Conservation (phyloP, 2,329 filamentous ascomycete species). For the Diaporthe sp. region DNA sequence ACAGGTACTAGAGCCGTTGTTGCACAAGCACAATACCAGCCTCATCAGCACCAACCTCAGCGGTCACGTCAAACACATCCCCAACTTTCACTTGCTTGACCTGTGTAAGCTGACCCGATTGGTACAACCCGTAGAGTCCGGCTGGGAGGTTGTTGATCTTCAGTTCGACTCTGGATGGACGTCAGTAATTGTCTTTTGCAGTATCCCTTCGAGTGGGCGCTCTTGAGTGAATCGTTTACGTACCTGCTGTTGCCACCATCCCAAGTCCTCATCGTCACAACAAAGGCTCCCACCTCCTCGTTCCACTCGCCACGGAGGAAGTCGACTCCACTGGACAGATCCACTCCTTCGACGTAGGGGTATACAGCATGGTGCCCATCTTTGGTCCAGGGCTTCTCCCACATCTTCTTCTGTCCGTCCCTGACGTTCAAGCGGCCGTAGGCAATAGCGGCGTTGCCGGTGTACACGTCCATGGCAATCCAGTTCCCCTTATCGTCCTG, state of each 20-base stretch:
- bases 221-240: not conserved
- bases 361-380: constrained; percentile 39
- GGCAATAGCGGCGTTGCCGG: constrained; percentile 53
- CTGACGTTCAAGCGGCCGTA: constrained; percentile 54
- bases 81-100: not conserved
- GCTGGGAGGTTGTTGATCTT: constrained; percentile 24
- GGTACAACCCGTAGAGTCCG: constrained; percentile 28
- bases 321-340: constrained; percentile 23
- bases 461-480: constrained; percentile 52
- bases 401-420: constrained; percentile 54
- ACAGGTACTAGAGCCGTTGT: not conserved
- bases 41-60: constrained; percentile 24
- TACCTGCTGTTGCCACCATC: constrained; percentile 14
- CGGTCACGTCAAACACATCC: not conserved
- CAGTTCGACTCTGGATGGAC: not conserved
- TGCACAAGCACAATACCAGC: constrained; percentile 20
- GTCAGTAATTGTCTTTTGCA: not conserved
- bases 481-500: constrained; percentile 46
- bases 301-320: constrained; percentile 33
- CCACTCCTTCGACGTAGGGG: constrained; percentile 17
- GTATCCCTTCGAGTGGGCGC: not conserved
- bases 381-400: constrained; percentile 49
- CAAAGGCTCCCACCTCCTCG: constrained; percentile 13
- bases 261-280: constrained; percentile 33
- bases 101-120: constrained; percentile 8